Evolutionary conservation across 2,329 filamentous ascomycete species (phyloP).

Genomic region (Phaeosphaeriaceae sp.): DNA sequence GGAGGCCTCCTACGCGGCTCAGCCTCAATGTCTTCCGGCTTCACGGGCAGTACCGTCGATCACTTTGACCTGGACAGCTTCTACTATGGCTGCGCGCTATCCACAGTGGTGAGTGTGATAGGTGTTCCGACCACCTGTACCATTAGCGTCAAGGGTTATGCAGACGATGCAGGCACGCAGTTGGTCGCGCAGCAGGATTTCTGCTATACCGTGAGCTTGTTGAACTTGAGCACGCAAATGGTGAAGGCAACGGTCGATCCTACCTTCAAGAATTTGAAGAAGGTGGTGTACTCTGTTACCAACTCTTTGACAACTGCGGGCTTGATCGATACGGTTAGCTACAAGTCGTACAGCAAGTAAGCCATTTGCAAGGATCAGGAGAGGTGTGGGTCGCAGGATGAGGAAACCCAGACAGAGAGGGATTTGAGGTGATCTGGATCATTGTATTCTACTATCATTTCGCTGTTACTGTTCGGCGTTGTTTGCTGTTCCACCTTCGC

Average conservation of each 20-base stretch:
- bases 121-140: constrained; percentile 3
- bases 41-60: constrained; percentile 6
- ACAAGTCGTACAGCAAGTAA: constrained; percentile 3
- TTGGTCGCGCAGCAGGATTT: constrained; percentile 5
- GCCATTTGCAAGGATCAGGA: background rate
- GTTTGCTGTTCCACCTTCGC: no score
- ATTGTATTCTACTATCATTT: no score
- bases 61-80: constrained; percentile 7
- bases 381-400: no score
- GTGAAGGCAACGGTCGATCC: background rate
- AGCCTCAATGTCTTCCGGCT: background rate
- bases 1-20: background rate
- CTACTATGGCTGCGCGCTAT: constrained; percentile 5
- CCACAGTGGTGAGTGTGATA: background rate
- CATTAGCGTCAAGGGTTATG: constrained; percentile 6
- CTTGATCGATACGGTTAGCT: constrained; percentile 10
- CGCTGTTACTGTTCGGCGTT: no score
- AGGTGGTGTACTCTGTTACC: constrained; percentile 3
- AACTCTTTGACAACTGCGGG: background rate
- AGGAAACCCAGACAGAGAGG: no score
- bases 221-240: constrained; percentile 7
- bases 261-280: constrained; percentile 11
- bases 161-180: background rate
- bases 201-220: background rate
- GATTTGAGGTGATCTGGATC: no score